Percentiles rank a stretch among this genome's conserved stretches.
Conservation (phyloP, 805 yeast genomes). For the Millerago galiae region DNA sequence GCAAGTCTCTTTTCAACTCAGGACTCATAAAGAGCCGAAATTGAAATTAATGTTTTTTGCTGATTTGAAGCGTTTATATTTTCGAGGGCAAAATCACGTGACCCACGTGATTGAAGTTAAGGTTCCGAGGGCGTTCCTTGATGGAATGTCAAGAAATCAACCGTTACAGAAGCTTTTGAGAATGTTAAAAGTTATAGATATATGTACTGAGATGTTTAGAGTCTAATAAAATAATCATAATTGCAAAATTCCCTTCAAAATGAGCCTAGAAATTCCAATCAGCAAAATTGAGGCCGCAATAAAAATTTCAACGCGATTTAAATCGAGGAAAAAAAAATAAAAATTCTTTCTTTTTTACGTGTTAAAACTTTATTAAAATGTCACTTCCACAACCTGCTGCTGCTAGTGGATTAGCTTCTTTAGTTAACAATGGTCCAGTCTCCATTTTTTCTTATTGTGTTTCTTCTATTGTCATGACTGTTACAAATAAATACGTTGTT, state of each 20-base stretch:
- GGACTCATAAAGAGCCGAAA: background rate
- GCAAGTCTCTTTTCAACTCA: slow-evolving; percentile 8
- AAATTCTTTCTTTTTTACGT: background rate
- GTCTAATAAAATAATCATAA: no score
- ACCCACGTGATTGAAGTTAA: no score
- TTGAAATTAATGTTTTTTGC: no score
- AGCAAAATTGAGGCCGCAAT: no score
- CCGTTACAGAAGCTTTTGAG: no score
- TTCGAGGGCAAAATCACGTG: no score
- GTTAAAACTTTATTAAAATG: background rate
- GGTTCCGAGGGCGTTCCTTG: no score
- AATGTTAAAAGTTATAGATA: no score
- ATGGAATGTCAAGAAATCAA: no score
- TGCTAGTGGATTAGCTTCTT: slow-evolving; percentile 20
- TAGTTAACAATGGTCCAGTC: slow-evolving; percentile 45
- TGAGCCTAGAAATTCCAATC: background rate
- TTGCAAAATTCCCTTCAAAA: background rate
- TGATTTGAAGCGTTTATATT: no score
- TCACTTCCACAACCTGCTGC: slow-evolving; percentile 18
- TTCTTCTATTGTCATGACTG: slow-evolving; percentile 95
- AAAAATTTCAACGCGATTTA: no score
- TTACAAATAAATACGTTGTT: slow-evolving; percentile 92
- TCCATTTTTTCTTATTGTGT: slow-evolving; percentile 82
- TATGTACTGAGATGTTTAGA: no score
- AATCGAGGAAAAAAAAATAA: background rate